phyloP scores from a whole-genome alignment of 1,284 basidiomycete genomes.

The Pseudomicrostroma phylloplanum region DNA sequence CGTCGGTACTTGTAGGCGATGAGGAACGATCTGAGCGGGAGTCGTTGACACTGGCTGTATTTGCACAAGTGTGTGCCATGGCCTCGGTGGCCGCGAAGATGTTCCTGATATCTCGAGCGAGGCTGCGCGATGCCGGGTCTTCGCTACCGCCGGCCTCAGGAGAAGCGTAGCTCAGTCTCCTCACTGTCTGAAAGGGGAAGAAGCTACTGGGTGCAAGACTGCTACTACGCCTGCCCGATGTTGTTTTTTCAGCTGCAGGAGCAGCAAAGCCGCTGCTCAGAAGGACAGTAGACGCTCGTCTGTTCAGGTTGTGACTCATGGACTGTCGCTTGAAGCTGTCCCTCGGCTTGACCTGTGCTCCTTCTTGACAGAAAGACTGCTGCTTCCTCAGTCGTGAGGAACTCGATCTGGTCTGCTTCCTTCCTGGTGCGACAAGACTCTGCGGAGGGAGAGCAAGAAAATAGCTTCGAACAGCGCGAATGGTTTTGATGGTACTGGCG shows the following conservation, averaged over 20 bases:
- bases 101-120: background rate
- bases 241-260: background rate
- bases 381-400: conserved; percentile 6
- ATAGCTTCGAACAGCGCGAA: conserved; percentile 33
- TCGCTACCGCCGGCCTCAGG: background rate
- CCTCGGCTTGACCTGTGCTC: conserved; percentile 12
- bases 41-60: too few species aligned
- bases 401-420: background rate
- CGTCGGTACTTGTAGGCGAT: background rate
- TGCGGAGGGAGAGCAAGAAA: conserved; percentile 25
- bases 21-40: too few species aligned
- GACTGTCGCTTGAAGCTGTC: conserved; percentile 28
- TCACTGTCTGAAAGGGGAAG: background rate
- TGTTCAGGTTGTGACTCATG: conserved; percentile 23
- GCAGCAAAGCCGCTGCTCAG: conserved; percentile 13
- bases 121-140: background rate
- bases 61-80: too few species aligned
- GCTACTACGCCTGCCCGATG: background rate
- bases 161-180: too few species aligned
- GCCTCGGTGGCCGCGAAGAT: too few species aligned
- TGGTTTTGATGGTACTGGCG: conserved; percentile 23
- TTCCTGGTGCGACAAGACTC: background rate
- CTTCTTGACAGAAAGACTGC: background rate
- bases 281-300: conserved; percentile 13
- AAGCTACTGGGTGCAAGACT: background rate